Conservation (phyloP, 495 filamentous ascomycete genomes). For the Aspergillus affinis region DNA sequence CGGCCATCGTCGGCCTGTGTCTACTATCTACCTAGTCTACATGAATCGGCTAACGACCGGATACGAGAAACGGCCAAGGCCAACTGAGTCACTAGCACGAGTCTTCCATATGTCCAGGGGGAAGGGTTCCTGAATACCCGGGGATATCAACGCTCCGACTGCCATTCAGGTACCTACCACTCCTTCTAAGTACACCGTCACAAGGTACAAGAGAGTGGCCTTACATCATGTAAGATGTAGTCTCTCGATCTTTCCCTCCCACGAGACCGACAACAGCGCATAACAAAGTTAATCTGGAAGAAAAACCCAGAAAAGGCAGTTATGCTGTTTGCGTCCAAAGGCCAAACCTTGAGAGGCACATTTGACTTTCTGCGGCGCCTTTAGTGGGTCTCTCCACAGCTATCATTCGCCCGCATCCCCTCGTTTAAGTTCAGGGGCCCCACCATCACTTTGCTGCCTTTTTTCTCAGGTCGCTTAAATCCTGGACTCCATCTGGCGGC, state of each 20-base stretch:
- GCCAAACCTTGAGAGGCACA: neutral
- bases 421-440: neutral
- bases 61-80: neutral
- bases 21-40: too few relatives aligned
- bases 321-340: neutral
- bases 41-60: neutral
- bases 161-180: neutral
- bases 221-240: too few relatives aligned
- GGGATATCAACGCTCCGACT: neutral
- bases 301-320: too few relatives aligned
- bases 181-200: too few relatives aligned
- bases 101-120: too few relatives aligned
- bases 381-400: neutral
- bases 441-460: neutral
- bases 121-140: neutral
- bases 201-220: too few relatives aligned
- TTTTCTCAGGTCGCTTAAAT: neutral
- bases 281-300: neutral
- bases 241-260: too few relatives aligned
- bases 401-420: neutral
- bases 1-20: neutral
- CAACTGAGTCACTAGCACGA: neutral
- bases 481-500: neutral
- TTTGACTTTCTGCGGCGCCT: neutral
- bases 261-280: too few relatives aligned